phyloP scores from a whole-genome alignment of 305 asterid species.

The Plantago coronopus region DNA sequence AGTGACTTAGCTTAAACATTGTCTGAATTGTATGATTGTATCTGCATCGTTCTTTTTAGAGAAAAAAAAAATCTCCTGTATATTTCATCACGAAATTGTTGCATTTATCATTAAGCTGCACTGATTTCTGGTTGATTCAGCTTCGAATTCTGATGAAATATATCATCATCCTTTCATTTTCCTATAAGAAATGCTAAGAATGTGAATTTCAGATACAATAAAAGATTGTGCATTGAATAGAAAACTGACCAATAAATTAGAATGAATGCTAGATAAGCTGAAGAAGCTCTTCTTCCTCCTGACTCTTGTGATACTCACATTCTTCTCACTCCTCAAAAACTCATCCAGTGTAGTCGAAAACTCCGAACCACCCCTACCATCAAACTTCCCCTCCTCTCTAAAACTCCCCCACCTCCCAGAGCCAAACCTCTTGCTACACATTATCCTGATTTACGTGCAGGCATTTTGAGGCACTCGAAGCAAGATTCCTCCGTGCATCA shows the following conservation, averaged over 20 bases:
- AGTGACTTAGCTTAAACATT: too few relatives aligned
- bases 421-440: conserved; percentile 18
- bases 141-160: too few relatives aligned
- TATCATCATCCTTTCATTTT: too few relatives aligned
- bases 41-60: too few relatives aligned
- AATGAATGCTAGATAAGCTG: conserved; percentile 6
- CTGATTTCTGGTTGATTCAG: too few relatives aligned
- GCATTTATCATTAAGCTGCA: too few relatives aligned
- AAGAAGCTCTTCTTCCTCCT: conserved; percentile 12
- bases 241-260: conserved; percentile 2
- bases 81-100: too few relatives aligned
- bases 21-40: too few relatives aligned
- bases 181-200: too few relatives aligned
- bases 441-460: conserved; percentile 40
- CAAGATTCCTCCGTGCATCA: conserved; percentile 90
- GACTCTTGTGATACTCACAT: conserved; percentile 9
- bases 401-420: conserved; percentile 44
- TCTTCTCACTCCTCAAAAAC: neutral
- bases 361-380: neutral
- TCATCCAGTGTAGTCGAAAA: conserved; percentile 3
- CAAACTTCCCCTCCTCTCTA: neutral
- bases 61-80: too few relatives aligned
- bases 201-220: neutral
- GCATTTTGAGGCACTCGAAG: conserved; percentile 85
- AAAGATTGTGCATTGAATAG: neutral